Evolutionary conservation across 805 yeast species (phyloP).

Genomic region (Ogataea neopini): DNA sequence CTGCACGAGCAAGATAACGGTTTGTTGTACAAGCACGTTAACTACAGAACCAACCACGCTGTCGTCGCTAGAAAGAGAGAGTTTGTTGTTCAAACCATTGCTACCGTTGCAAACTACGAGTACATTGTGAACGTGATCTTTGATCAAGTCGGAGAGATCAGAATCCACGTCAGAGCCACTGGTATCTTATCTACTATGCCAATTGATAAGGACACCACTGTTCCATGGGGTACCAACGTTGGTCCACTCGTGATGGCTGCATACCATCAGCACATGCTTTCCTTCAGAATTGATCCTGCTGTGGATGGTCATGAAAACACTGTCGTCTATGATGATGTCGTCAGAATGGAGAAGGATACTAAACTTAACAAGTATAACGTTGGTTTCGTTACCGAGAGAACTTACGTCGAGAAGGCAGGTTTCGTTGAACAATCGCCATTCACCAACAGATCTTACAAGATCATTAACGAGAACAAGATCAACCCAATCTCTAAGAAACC

Average conservation of each 20-base stretch:
- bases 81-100: conserved; percentile 75
- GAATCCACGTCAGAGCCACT: conserved; percentile 80
- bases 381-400: conserved; percentile 67
- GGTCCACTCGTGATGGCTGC: conserved; percentile 84
- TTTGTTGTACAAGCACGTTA: conserved; percentile 73
- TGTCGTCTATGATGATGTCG: conserved; percentile 68
- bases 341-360: conserved; percentile 56
- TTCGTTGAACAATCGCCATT: conserved; percentile 72
- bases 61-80: conserved; percentile 78
- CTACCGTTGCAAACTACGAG: conserved; percentile 85
- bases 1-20: conserved; percentile 82
- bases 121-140: conserved; percentile 71
- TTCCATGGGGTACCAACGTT: conserved; percentile 74
- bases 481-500: conserved; percentile 71
- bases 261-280: conserved; percentile 78
- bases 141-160: conserved; percentile 76
- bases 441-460: conserved; percentile 72
- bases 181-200: conserved; percentile 87
- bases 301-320: conserved; percentile 79
- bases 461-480: conserved; percentile 70
- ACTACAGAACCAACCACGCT: conserved; percentile 71
- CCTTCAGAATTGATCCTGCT: conserved; percentile 81
- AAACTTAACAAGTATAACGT: conserved; percentile 63
- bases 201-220: conserved; percentile 63
- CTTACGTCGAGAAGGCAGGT: conserved; percentile 68